phyloP scores from a whole-genome alignment of 306 rosid genomes.

The Begonia peltatifolia region DNA sequence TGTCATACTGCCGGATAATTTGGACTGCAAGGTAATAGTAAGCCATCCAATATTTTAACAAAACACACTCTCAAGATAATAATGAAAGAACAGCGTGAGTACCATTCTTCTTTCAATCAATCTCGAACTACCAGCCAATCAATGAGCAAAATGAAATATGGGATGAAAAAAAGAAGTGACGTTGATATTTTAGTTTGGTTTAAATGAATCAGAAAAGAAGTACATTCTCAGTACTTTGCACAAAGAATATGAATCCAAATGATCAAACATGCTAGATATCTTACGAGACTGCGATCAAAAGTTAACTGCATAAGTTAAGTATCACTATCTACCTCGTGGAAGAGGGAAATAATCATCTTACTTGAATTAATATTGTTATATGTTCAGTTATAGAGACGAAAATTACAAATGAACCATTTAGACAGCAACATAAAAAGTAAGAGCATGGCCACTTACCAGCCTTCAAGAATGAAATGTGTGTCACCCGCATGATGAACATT shows the following conservation, averaged over 20 bases:
- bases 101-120: conserved; percentile 81
- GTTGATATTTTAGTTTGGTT: conserved; percentile 13
- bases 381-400: too few relatives aligned
- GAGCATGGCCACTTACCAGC: conserved; percentile 83
- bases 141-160: conserved; percentile 16
- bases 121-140: conserved; percentile 30
- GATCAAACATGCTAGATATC: conserved; percentile 63
- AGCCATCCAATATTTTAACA: too few relatives aligned
- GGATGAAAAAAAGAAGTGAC: conserved; percentile 15
- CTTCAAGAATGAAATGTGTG: conserved; percentile 92
- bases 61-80: not conserved
- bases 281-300: conserved; percentile 76
- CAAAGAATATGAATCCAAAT: conserved; percentile 78
- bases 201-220: conserved; percentile 15
- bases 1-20: too few relatives aligned
- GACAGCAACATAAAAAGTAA: too few relatives aligned
- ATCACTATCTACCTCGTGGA: conserved; percentile 85
- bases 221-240: conserved; percentile 86
- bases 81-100: conserved; percentile 8
- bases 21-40: too few relatives aligned
- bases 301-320: conserved; percentile 80
- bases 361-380: too few relatives aligned
- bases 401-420: too few relatives aligned
- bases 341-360: not conserved
- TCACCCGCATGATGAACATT: conserved; percentile 72